phyloP scores from a whole-genome alignment of 768 basidiomycete species.

The Solioccasus polychromus region DNA sequence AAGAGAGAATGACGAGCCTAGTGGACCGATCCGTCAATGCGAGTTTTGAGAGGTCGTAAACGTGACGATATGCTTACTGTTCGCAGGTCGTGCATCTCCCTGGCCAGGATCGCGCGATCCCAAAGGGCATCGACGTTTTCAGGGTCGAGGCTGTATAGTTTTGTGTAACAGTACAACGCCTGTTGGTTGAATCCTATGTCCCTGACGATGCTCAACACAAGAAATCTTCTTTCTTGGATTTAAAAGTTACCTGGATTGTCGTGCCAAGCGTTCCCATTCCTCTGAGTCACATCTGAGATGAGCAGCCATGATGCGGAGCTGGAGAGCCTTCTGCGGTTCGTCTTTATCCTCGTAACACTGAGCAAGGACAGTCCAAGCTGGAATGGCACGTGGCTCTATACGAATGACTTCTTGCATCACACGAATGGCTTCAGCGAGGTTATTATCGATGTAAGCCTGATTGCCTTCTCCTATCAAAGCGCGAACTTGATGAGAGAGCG shows the following conservation, averaged over 20 bases:
- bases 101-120: conserved; percentile 83
- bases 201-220: conserved; percentile 60
- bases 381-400: conserved; percentile 80
- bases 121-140: conserved; percentile 82
- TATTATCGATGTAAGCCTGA: conserved; percentile 74
- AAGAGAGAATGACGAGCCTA: conserved; percentile 29
- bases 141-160: conserved; percentile 75
- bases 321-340: conserved; percentile 17
- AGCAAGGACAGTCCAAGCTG: conserved; percentile 86
- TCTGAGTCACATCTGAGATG: conserved; percentile 82
- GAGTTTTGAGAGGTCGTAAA: neutral
- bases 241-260: conserved; percentile 62
- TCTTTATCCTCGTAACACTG: conserved; percentile 16
- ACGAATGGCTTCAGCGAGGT: conserved; percentile 66
- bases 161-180: conserved; percentile 88
- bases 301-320: conserved; percentile 75
- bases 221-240: conserved; percentile 39
- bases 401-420: conserved; percentile 91
- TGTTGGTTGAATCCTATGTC: conserved; percentile 76
- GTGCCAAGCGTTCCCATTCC: conserved; percentile 83
- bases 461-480: conserved; percentile 74
- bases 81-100: conserved; percentile 66
- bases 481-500: conserved; percentile 18
- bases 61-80: conserved; percentile 44
- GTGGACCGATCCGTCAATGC: no score